Evolutionary conservation across 176 grass and related monocot species (phyloP).

Genomic region (Carex cristatella): DNA sequence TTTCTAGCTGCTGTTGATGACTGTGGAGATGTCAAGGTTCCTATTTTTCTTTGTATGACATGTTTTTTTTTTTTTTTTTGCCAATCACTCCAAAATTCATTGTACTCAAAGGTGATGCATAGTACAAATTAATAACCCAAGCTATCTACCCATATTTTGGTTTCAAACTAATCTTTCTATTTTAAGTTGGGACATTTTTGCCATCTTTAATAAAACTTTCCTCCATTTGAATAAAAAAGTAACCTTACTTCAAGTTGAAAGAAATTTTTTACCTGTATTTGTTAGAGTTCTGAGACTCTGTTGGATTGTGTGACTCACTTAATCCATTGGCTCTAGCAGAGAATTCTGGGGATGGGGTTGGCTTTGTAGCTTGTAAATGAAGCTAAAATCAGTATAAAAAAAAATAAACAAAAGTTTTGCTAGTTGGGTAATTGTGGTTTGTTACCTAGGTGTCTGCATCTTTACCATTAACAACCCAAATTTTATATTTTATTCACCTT

Average conservation of each 20-base stretch:
- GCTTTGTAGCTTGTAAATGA: not conserved
- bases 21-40: slow-evolving; percentile 94
- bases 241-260: not conserved
- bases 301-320: not conserved
- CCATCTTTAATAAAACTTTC: not conserved
- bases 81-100: not conserved
- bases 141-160: not conserved
- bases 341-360: not conserved
- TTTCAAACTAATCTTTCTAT: not conserved
- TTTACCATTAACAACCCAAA: not conserved
- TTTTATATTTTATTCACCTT: not conserved
- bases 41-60: not conserved
- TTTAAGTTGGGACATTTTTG: not conserved
- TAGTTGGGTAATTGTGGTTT: not conserved
- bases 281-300: not conserved
- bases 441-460: not conserved
- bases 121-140: not conserved
- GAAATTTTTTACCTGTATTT: not conserved
- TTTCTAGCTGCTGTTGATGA: slow-evolving; percentile 91
- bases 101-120: not conserved
- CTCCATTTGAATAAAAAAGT: not conserved
- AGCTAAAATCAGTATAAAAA: not conserved
- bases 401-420: not conserved
- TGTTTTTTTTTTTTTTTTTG: not conserved
- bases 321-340: not conserved